A percentile compares a stretch with the other conserved stretches of the same genome.
Evolutionary conservation across 805 yeast species (phyloP).

Genomic region (Torulaspora microellipsoides): DNA sequence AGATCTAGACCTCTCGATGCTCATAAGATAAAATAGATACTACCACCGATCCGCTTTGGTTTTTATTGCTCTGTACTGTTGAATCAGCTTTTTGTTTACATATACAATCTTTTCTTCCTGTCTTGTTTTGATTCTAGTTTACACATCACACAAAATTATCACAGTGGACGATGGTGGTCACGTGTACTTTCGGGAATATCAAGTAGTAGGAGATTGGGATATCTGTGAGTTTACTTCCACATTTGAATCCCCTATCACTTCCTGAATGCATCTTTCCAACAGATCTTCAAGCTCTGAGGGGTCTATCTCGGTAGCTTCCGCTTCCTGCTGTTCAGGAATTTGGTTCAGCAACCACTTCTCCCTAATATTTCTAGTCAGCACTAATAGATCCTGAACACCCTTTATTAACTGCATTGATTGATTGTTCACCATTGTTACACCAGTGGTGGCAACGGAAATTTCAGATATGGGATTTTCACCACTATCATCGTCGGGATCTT

Average conservation of each 20-base stretch:
- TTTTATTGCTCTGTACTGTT: not conserved
- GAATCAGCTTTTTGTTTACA: not conserved
- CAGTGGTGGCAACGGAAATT: constrained; percentile 26
- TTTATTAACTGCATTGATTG: constrained; percentile 32
- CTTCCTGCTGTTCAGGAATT: constrained; percentile 21
- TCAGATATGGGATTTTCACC: constrained; percentile 20
- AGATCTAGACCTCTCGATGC: constrained; percentile 9
- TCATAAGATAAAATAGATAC: constrained; percentile 1
- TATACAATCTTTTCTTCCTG: not conserved
- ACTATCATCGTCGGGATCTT: constrained; percentile 13
- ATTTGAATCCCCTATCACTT: constrained; percentile 14
- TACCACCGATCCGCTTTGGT: not conserved
- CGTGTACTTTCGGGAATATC: too few relatives aligned
- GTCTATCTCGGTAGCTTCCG: constrained; percentile 9
- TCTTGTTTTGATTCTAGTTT: not conserved
- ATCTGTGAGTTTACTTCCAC: constrained; percentile 1
- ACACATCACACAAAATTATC: too few relatives aligned
- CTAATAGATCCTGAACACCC: constrained; percentile 33
- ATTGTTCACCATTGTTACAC: constrained; percentile 27
- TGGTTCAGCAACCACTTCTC: constrained; percentile 35
- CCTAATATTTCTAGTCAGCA: constrained; percentile 30
- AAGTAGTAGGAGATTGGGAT: too few relatives aligned
- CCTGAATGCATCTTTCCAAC: constrained; percentile 23
- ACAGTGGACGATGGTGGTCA: too few relatives aligned
- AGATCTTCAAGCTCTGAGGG: constrained; percentile 18